These are phyloP conservation scores for Candida golubevii DNA, from an alignment of 805 yeast species.

Conservation along the genomic window DNA sequence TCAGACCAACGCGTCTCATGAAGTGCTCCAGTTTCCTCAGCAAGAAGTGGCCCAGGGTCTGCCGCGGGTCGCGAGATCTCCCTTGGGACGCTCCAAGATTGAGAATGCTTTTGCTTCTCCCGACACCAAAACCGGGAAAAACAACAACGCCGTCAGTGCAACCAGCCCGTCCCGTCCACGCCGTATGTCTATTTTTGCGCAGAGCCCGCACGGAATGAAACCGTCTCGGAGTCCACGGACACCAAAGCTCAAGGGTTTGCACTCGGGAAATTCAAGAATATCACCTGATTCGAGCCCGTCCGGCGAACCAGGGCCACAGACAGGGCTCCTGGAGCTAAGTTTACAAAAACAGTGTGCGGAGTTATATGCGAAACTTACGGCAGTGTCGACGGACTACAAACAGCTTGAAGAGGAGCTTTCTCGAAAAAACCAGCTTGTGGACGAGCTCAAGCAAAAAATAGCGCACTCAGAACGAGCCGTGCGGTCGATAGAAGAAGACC, in stretches of 20 bases:
- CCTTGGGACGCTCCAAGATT: constrained; percentile 1
- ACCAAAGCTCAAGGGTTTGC: neutral
- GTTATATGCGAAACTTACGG: constrained; percentile 24
- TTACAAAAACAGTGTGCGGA: constrained; percentile 30
- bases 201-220: neutral
- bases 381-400: constrained; percentile 22
- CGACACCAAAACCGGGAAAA: neutral
- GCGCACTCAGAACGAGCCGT: constrained; percentile 26
- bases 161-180: neutral
- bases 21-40: constrained; percentile 1
- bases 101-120: neutral
- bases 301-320: neutral
- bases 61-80: constrained; percentile 6
- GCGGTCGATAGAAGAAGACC: constrained; percentile 27
- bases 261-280: too few species aligned
- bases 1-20: neutral
- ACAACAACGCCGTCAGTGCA: neutral
- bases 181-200: constrained; percentile 2
- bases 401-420: constrained; percentile 31
- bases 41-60: neutral
- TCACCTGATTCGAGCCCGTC: neutral
- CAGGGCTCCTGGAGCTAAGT: constrained; percentile 1
- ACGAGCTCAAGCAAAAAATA: constrained; percentile 26
- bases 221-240: constrained; percentile 1
- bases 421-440: constrained; percentile 20